Base-by-base conservation (phyloP, 2,329 filamentous ascomycete species). In the Colletotrichum tropicale region DNA sequence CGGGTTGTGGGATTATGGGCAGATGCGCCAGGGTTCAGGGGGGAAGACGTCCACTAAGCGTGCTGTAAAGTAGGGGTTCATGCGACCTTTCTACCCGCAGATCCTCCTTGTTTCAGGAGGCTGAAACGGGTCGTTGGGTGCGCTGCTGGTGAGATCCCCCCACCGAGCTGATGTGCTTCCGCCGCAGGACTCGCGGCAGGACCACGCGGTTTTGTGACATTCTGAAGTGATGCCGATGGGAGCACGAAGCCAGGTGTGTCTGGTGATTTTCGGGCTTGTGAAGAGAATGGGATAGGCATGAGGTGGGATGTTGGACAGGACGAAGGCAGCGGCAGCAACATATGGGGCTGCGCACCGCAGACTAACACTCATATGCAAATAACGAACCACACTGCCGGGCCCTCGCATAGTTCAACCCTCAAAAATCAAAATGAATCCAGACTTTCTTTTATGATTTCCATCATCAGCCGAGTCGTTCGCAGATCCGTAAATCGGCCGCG, bases 91-190 rank as follows among this genome's bases (percentile, higher is more conserved):
- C 5, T n/a, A 10, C 26, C 32, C 64, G 72, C 36, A 38, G 52
- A 62, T 71, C 61, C 70, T 75, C 70, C 70, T 60, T 68, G 73
- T 75, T 75, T 75, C 73, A 75, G 73, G 73, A 69, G 73, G 58
- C 70, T 75, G 73, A 73, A 75, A 75, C 73, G 64, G 28, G 28
- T 62, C 15, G 55, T 30, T 52, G 43, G 10, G n/a, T 13, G 36
- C 16, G 8, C 36, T 48, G 43, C n/a, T 52, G 43, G 43, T 52
- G 43, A 52, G n/a, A 52, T 52, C 12, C 43, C 43, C 43, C 62
- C 70, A 65, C 73, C 34, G 24, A 48, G 56, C 24, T 48, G 32
- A 43, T 43, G 32, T 48, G 73, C 61, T 70, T 28, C 52, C 71
- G 71, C 71, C 66, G 36, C 71, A 70, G 36, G 34, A 56, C 43